Base-by-base conservation (phyloP, 1,139 yeast genomes). In the Nakaseomyces bracarensis region DNA sequence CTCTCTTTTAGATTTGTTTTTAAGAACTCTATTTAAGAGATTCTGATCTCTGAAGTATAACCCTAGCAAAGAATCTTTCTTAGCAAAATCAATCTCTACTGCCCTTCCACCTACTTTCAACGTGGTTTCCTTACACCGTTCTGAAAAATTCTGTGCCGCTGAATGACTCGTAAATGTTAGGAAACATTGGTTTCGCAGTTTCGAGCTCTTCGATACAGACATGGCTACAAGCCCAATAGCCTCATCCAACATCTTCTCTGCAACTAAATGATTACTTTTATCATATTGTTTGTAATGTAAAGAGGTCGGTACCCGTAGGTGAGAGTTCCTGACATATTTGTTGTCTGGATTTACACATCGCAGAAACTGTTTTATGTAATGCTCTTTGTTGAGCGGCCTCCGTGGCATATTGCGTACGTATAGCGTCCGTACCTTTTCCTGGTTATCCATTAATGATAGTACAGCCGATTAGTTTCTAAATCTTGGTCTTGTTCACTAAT, bases 101-200 rank as follows among this genome's bases (percentile, higher is more conserved):
- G 73, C 74, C 49, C 76, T 77, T 14, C 76, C 79, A 52, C 74
- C 76, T 10, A 86, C 50, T 22, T 59, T 60, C 26, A 55, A 42
- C 14, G 61, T 54, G 1, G 74, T 71, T 41, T 75, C 26, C 13
- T 30, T 63, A 35, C 75, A 57, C 5, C 56, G 65, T 5, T 64
- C 58, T 15, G 74, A 54, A 0, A 93, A 93, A 23, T 55, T 53
- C 3, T 54, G 47, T 0, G 93, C 82, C 6, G 66, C 59, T 2
- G 65, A 64, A 1, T 57, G 53, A 16, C 62, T 57, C 3, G 65
- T 69, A 49, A 78, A 79, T 0, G 89, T 80, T 5, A 91, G 70
- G 61, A 87, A 91, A 1, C 96, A 96, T 61, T 87, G 96, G 2
- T 96, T 96, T 44, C 79, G 71, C 72, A 83, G 70, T 45, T 70